Percentiles rank a stretch among this genome's conserved stretches.
phyloP scores from a whole-genome alignment of 306 rosid species.

The Styphnolobium japonicum region DNA sequence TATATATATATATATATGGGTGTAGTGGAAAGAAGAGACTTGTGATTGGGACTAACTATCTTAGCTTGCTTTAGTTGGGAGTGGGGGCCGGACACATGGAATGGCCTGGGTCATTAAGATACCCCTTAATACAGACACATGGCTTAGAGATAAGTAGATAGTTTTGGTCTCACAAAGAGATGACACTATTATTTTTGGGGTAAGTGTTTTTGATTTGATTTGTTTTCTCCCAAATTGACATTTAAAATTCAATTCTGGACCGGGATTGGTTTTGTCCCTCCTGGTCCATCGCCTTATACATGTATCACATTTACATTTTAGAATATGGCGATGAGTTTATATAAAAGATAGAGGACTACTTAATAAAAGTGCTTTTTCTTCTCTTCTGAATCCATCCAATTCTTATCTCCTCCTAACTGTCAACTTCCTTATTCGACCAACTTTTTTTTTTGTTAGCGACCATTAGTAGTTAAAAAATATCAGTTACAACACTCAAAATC shows the following conservation, averaged over 20 bases:
- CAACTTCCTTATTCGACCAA: background rate
- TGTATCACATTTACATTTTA: background rate
- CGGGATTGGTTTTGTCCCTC: background rate
- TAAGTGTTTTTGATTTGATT: conserved; percentile 9
- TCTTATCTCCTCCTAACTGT: background rate
- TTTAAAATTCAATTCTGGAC: background rate
- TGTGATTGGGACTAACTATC: conserved; percentile 51
- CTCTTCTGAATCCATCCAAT: background rate
- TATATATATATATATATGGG: background rate
- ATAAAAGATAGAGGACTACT: background rate
- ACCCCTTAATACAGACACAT: conserved; percentile 40
- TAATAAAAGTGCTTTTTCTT: background rate
- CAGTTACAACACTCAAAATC: background rate
- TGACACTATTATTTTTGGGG: conserved; percentile 29
- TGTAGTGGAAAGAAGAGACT: conserved; percentile 39
- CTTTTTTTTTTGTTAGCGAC: background rate
- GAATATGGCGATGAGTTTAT: background rate
- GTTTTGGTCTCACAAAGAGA: conserved; percentile 42
- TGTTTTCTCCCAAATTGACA: conserved; percentile 23
- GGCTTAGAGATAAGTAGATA: conserved; percentile 36
- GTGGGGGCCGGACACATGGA: conserved; percentile 32
- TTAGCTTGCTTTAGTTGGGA: conserved; percentile 14
- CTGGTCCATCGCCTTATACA: background rate
- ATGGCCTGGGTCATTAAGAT: conserved; percentile 15
- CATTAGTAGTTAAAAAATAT: background rate